phyloP scores from a whole-genome alignment of 345 rosid genomes.

The Melaleuca quinquenervia region DNA sequence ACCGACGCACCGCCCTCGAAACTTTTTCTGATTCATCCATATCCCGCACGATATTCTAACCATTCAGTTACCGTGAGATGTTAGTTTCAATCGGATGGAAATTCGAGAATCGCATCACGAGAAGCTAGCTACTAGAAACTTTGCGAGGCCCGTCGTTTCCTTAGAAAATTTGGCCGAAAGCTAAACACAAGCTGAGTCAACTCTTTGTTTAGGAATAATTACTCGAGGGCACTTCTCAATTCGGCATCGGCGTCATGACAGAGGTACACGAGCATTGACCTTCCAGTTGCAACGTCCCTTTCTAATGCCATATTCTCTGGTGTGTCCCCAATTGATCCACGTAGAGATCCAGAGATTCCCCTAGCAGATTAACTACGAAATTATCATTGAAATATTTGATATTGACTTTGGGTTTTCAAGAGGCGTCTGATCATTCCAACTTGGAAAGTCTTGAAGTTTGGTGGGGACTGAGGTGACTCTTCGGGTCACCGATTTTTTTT shows the following conservation, averaged over 20 bases:
- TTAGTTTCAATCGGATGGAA: accelerated
- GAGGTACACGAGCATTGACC: background rate
- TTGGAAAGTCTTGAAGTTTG: background rate
- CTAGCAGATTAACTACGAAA: background rate
- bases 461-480: background rate
- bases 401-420: background rate
- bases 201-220: background rate
- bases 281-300: background rate
- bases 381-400: background rate
- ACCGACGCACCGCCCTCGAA: background rate
- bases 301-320: background rate
- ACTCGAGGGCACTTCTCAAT: background rate
- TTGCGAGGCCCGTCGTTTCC: background rate
- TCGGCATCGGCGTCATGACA: background rate
- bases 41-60: background rate
- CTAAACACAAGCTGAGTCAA: background rate
- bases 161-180: background rate
- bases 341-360: background rate
- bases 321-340: background rate
- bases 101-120: background rate
- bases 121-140: background rate
- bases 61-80: background rate
- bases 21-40: background rate
- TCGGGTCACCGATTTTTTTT: background rate
- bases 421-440: background rate